Base-by-base conservation (phyloP, 805 yeast genomes). In the Schizosaccharomyces lindneri region DNA sequence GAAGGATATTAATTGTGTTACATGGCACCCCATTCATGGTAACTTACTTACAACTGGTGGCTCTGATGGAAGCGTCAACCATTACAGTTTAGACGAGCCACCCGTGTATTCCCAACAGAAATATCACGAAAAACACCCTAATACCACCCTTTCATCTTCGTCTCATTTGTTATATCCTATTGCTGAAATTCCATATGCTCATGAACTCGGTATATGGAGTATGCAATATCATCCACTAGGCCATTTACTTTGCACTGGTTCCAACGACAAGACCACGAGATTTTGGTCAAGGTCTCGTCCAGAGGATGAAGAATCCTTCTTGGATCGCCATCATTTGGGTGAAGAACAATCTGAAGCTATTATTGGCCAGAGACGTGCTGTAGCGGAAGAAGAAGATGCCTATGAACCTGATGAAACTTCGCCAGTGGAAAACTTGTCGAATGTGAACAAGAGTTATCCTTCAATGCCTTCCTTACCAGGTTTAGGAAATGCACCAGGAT, bases 231-330 rank as follows among this genome's bases (percentile, higher is more conserved):
- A 89, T 71, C 97, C 97, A 1, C 74, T 85, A 67, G 99, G 99
- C 3, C 97, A 93, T 72, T 74, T 90, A 61, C 74, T 93, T 43
- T 82, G 94, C 62, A 82, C 96, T 6, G 97, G 96, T 0, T 90
- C 97, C 21, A 87, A 93, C 63, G 99, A 93, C 71, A 80, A 93
- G 69, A 81, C 94, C 4, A 86, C 95, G 29, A 74, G 97, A 62
- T 86, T 94, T 72, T 93, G 99, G 99, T 81, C 89, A 39, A 76
- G 99, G 61, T 84, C 95, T 1, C 77, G 95, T 69, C 96, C 97
- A 1, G 84, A 83, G 66, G 98, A 93, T 73, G 84, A 87, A 0
- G 79, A 79, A 68, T 85, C 86, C 2, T 87, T 81, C 73, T 80
- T 82, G 65, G 95, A 87, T 70, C 84, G 87, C 17, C 81, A 87